Evolutionary conservation across 139 green algal genomes (phyloP).

Genomic region (Microglena sp.): DNA sequence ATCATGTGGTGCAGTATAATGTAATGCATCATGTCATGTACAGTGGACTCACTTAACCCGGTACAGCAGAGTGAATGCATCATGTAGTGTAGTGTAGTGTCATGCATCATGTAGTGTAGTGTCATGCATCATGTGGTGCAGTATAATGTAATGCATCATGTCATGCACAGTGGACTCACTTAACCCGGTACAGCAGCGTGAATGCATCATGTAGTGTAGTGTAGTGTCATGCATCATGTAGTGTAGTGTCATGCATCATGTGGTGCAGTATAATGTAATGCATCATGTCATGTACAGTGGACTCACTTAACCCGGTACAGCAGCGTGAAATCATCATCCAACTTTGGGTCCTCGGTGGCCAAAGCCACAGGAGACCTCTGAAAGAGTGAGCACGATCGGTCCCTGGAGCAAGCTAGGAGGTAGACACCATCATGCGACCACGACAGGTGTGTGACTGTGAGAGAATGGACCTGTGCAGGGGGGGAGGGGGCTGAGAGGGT

Average conservation of each 20-base stretch:
- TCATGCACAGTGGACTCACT: too few species aligned
- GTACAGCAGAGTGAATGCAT: too few species aligned
- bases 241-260: not conserved
- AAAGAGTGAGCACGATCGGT: slow-evolving; percentile 25
- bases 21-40: too few species aligned
- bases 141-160: too few species aligned
- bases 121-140: too few species aligned
- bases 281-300: not conserved
- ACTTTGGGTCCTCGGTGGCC: not conserved
- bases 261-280: not conserved
- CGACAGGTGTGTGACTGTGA: slow-evolving; percentile 87
- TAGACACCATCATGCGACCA: slow-evolving; percentile 42
- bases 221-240: not conserved
- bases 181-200: not conserved
- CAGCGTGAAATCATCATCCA: slow-evolving; percentile 29
- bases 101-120: too few species aligned
- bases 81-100: too few species aligned
- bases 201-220: not conserved
- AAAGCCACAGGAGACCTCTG: not conserved
- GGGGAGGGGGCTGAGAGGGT: not conserved
- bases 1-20: too few species aligned
- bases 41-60: too few species aligned
- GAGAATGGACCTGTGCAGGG: slow-evolving; percentile 55
- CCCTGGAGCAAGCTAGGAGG: slow-evolving; percentile 15
- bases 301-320: slow-evolving; percentile 22